Evolutionary conservation across 352 stramenopile species (phyloP), one percentile per base, ranked within the genome.

Genomic region (Globisporangium iwayamae): DNA sequence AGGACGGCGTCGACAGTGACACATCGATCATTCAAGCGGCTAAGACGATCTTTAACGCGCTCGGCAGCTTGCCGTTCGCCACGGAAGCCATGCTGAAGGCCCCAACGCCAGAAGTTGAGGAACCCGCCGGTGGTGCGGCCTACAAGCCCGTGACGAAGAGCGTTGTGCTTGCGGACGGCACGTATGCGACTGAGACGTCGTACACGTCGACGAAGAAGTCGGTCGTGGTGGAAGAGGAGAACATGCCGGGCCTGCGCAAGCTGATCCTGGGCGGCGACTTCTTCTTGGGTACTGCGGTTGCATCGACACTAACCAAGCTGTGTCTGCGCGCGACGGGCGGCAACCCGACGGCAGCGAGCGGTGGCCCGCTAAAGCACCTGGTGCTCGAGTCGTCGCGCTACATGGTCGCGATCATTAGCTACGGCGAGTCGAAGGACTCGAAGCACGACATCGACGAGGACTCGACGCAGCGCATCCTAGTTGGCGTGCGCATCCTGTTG

Each of bases 181-280:
- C 97, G 47, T 99, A 99, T 75, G 98, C 98, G 13, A 99, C 97
- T 4, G 97, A 99, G 76, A 99, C 96, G 16, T 94, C 90, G 56
- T 93, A 97, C 70, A 69, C 72, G 39, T 74, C 76, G 34, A 65
- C 74, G 22, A 83, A 84, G 45, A 79, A 72, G 60, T 56, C 75
- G 30, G 61, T 66, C 0, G 58, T 66, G 0, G 62, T 76, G 34
- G 87, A 92, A 39, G 83, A 93, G n/a, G 85, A 91, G 39, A 76
- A 76, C 39, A 71, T 89, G 41, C 75, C 78, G 2, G 77, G 80
- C 0, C 69, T 99, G 60, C 87, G 91, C 25, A 96, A 97, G 67
- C 77, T 98, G 46, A 82, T 97, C 50, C 63, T 97, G 22, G 80
- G 81, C 32, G 97, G 97, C 16, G 97, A 99, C 69, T 98, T 99